phyloP scores from a whole-genome alignment of 2,329 filamentous ascomycete species.

The Colletotrichum musicola region DNA sequence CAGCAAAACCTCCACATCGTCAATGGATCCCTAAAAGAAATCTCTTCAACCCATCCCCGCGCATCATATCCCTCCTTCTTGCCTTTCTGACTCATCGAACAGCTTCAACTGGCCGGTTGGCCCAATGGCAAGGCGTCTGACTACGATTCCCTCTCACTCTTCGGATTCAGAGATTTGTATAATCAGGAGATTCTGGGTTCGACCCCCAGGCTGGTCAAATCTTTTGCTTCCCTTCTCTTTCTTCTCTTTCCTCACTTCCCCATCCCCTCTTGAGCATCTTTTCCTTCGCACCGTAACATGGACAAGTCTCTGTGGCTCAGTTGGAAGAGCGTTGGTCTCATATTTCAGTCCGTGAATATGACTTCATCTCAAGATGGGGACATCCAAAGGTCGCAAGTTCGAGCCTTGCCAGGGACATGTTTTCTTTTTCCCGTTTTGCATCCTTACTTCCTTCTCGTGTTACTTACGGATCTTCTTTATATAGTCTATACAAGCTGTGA shows the following conservation, averaged over 20 bases:
- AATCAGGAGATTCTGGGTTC: slow-evolving; percentile 40
- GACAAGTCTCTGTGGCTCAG: slow-evolving; percentile 17
- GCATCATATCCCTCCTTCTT: too few relatives aligned
- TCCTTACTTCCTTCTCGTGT: too few relatives aligned
- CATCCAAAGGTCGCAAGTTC: slow-evolving; percentile 33
- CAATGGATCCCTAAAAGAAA: neutral
- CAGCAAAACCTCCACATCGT: neutral
- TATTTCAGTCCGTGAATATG: neutral
- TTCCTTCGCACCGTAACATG: neutral
- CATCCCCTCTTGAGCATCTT: neutral
- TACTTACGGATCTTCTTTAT: too few relatives aligned
- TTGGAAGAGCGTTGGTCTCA: slow-evolving; percentile 19
- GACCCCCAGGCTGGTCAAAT: slow-evolving; percentile 39
- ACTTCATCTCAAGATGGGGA: slow-evolving; percentile 7
- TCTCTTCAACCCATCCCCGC: neutral
- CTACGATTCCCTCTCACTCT: slow-evolving; percentile 47
- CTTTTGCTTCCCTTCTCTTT: neutral
- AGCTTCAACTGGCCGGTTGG: slow-evolving; percentile 42
- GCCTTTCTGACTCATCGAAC: too few relatives aligned
- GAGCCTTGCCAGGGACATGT: slow-evolving; percentile 25
- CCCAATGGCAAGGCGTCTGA: slow-evolving; percentile 59
- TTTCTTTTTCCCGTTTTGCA: neutral
- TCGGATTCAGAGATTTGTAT: too few relatives aligned
- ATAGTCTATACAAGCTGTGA: too few relatives aligned
- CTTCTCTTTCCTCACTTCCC: neutral